Evolutionary conservation across 2,329 filamentous ascomycete genomes (phyloP), one percentile per base, ranked within the genome.

Genomic region (Sporothrix humicola): DNA sequence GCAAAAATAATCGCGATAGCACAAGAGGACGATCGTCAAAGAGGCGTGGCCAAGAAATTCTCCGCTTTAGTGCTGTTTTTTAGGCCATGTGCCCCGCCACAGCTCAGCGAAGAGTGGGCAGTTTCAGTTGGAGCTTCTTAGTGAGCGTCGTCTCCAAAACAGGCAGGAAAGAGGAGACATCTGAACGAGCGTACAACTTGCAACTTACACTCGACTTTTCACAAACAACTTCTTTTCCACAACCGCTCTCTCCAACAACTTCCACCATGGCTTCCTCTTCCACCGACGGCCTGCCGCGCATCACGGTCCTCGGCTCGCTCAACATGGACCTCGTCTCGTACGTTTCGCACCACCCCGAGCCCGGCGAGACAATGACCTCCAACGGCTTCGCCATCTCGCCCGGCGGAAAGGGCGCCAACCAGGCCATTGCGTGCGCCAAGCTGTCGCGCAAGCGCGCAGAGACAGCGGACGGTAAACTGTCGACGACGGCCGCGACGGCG

Each of bases 371-470:
- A 2, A 87, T 98, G 70, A 95, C 93, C 2, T 89, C 93, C 66
- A 90, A 85, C 76, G 90, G 89, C 23, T 97, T 97, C 83, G 87
- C 87, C 79, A 93, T 91, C 50, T 94, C 92, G 59, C 91, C 92
- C 44, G 96, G 95, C 78, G 95, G 96, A 73, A 99, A 99, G 84
- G 95, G 95, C 76, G 94, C 95, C 75, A 98, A 98, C 85, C 95
- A 98, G 84, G 95, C 94, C 74, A 93, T 97, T 73, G 94, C 94
- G 31, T 94, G 92, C 83, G 93, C 91, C 69, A 93, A 95, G 76
- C 88, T 97, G 69, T 96, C 93, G 0, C 88, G 92, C 66, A 79
- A 86, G 42, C 85, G 84, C 23, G 68, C 61, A 44, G 44, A 79
- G 3, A 82, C 81, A 71, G 74, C 79, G 65, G 78, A 75, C 78